Evolutionary conservation across 352 stramenopile species (phyloP).

Genomic region (Phytophthora quininea): DNA sequence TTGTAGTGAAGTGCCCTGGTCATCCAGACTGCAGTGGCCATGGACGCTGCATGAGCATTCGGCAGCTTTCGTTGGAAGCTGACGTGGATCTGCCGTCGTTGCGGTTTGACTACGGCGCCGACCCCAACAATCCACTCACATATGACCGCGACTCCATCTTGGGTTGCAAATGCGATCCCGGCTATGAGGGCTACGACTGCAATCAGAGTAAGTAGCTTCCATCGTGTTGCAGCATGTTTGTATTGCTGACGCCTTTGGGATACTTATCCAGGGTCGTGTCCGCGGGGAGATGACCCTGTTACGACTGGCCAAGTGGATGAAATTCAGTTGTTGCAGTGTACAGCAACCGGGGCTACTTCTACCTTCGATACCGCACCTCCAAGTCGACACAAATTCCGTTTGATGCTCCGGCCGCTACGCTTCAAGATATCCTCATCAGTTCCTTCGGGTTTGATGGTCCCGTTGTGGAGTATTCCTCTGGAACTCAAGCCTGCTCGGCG

Average conservation of each 20-base stretch:
- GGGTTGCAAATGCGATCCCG: conserved; percentile 91
- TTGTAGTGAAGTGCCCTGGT: conserved; percentile 66
- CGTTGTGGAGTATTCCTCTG: conserved; percentile 49
- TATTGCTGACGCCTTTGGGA: not conserved
- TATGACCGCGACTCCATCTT: conserved; percentile 84
- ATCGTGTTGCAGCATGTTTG: not conserved
- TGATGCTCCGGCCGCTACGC: conserved; percentile 34
- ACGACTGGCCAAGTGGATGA: conserved; percentile 85
- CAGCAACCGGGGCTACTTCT: conserved; percentile 61
- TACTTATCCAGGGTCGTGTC: conserved; percentile 70
- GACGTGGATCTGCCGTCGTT: conserved; percentile 56
- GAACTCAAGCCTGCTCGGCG: conserved; percentile 43
- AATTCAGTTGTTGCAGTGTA: conserved; percentile 78
- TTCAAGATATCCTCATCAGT: conserved; percentile 65
- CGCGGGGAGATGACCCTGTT: conserved; percentile 84
- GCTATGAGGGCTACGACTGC: conserved; percentile 92
- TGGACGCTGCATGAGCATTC: conserved; percentile 79
- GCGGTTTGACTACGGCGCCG: conserved; percentile 68
- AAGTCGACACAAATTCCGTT: conserved; percentile 64
- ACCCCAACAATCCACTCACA: conserved; percentile 70
- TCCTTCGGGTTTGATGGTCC: conserved; percentile 60
- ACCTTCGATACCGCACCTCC: conserved; percentile 61
- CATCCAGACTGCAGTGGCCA: conserved; percentile 65
- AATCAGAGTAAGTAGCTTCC: conserved; percentile 45
- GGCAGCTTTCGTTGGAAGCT: conserved; percentile 63